Conservation (phyloP, 306 rosid genomes). For the Dalbergia oliveri region DNA sequence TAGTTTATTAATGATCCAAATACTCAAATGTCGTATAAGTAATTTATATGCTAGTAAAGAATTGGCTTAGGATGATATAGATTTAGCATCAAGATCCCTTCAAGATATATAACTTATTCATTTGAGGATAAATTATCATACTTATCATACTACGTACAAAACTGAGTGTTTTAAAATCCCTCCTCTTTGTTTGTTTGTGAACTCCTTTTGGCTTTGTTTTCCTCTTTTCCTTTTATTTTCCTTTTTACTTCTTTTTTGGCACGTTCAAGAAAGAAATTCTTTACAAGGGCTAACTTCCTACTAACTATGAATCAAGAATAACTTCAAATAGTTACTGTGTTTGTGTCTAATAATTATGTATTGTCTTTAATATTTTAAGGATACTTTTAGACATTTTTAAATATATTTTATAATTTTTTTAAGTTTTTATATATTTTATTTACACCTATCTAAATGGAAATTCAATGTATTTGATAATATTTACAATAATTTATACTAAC, state of each 20-base stretch:
- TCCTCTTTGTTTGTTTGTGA: too few relatives aligned
- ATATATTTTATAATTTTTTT: too few relatives aligned
- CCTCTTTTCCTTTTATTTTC: neutral
- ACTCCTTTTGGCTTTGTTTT: neutral
- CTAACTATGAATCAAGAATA: neutral
- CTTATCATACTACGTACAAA: neutral
- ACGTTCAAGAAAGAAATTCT: neutral
- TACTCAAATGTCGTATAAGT: neutral
- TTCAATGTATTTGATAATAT: too few relatives aligned
- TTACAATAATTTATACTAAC: too few relatives aligned
- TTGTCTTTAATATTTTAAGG: too few relatives aligned
- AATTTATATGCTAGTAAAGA: neutral
- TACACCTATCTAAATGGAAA: too few relatives aligned
- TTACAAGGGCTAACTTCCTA: neutral
- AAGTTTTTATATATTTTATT: too few relatives aligned
- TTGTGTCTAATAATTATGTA: too few relatives aligned
- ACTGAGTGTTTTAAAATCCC: neutral
- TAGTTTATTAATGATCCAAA: neutral
- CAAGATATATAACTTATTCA: neutral
- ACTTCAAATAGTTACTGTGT: too few relatives aligned
- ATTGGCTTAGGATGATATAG: neutral
- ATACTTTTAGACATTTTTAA: too few relatives aligned
- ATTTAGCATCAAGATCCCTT: slow-evolving; percentile 10
- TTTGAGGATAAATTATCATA: neutral
- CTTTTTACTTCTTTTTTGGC: slow-evolving; percentile 14